Base-by-base conservation (phyloP, 2,329 filamentous ascomycete genomes). In the Stachybotrys chlorohalonatus region DNA sequence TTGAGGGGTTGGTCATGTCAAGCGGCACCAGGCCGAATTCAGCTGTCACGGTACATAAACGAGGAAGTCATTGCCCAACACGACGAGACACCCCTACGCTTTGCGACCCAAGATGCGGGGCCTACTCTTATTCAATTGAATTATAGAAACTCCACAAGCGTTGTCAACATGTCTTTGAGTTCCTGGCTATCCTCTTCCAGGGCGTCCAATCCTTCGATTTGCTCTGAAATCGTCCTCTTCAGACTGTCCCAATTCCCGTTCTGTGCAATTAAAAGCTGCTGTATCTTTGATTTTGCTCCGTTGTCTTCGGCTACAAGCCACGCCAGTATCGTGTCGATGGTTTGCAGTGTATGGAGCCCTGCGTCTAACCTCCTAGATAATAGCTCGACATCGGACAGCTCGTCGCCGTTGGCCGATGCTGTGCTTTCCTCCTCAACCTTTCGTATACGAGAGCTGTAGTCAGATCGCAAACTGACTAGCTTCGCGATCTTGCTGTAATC, bases 241-340 rank as follows among this genome's bases (percentile, higher is more conserved):
- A 97, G 70, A 15, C 84, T 75, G 5, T 66, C 74, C 16, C 95
- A 65, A 7, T 76, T 75, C 65, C 90, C 86, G 60, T 87, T 87
- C 17, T 80, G 77, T 57, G 90, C 86, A 1, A 79, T 82, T 47
- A 96, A 72, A 5, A 87, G 70, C 24, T 76, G 72, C 52, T 77
- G 70, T 36, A 96, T 83, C 62, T 79, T 86, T 54, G 73, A 76
- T 62, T 78, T 82, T 1, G 90, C 89, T 0, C 89, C 90, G 39
- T 77, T 78, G 64, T 99, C 94, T 71, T 99, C 94, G 0, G 92
- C 94, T 7, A 90, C 80, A 36, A 97, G 77, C 94, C 94, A 99
- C 11, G 92, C 89, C 32, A 99, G 71, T 32, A 94, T 83, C 1
- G 91, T 80, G 73, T 97, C 93, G 49, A 94, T 82, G 2, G 83